These are phyloP conservation scores for Apiotrichum brassicae DNA, from an alignment of 1,284 basidiomycete genomes.

Conservation along the genomic window DNA sequence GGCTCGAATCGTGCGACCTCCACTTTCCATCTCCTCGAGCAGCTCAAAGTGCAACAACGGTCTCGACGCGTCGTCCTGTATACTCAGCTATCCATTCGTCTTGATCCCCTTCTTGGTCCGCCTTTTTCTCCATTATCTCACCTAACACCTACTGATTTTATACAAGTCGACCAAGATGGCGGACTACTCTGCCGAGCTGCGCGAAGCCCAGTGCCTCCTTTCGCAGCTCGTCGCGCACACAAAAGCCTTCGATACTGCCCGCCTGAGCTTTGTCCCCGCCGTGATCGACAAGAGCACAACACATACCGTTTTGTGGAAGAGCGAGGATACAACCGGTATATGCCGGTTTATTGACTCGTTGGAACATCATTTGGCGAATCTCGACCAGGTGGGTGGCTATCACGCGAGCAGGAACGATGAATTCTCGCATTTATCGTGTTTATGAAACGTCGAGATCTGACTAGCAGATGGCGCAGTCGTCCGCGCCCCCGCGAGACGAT, in stretches of 20 bases:
- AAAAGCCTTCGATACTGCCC: slow-evolving; percentile 4
- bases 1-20: neutral
- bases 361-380: slow-evolving; percentile 12
- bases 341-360: slow-evolving; percentile 24
- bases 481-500: slow-evolving; percentile 20
- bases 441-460: too few relatives aligned
- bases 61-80: too few relatives aligned
- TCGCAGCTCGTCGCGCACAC: slow-evolving; percentile 5
- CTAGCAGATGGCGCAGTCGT: slow-evolving; percentile 10
- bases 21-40: too few relatives aligned
- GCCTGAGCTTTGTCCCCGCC: slow-evolving; percentile 10
- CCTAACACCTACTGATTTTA: too few relatives aligned
- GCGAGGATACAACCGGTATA: slow-evolving; percentile 25
- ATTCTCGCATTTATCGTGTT: neutral
- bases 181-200: slow-evolving; percentile 10
- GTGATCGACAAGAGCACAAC: slow-evolving; percentile 10
- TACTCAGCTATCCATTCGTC: too few relatives aligned
- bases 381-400: slow-evolving; percentile 20
- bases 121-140: too few relatives aligned
- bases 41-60: too few relatives aligned
- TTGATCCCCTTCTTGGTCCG: too few relatives aligned
- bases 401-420: too few relatives aligned
- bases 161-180: slow-evolving; percentile 6
- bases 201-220: neutral
- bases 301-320: slow-evolving; percentile 15